Evolutionary conservation across 2,329 filamentous ascomycete genomes (phyloP).

Genomic region (Bipolaris gigantea): DNA sequence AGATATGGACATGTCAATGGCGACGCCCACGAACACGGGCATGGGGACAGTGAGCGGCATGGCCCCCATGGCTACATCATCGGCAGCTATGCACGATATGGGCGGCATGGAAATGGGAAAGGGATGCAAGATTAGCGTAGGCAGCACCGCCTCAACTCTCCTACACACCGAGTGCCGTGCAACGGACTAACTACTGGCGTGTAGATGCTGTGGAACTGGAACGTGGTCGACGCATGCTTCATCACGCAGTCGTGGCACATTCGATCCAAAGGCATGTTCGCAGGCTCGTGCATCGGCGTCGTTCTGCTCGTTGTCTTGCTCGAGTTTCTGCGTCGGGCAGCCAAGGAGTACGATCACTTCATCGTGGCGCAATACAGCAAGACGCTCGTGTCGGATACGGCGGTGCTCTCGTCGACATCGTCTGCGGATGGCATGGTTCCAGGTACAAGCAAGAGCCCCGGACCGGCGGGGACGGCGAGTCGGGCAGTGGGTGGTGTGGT

Average conservation of each 20-base stretch:
- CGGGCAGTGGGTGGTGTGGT: not conserved
- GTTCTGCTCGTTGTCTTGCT: conserved; percentile 71
- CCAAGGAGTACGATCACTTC: conserved; percentile 74
- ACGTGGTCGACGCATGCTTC: conserved; percentile 73
- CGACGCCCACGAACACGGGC: not conserved
- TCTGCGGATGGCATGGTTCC: conserved; percentile 14
- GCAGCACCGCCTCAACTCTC: not conserved
- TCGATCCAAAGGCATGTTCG: conserved; percentile 70
- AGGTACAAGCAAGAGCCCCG: conserved; percentile 16
- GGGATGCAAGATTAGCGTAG: conserved; percentile 39
- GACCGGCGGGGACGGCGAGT: conserved; percentile 5
- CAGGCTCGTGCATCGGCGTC: conserved; percentile 78
- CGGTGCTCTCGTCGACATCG: conserved; percentile 14
- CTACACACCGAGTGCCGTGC: not conserved
- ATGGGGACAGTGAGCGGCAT: conserved; percentile 14
- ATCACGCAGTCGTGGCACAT: conserved; percentile 72
- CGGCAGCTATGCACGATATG: conserved; percentile 17
- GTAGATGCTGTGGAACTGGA: conserved; percentile 78
- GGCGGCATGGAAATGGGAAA: conserved; percentile 30
- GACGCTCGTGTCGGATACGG: conserved; percentile 12
- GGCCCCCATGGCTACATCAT: conserved; percentile 18
- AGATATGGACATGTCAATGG: conserved; percentile 1
- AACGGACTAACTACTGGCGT: too few relatives aligned
- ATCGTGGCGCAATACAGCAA: conserved; percentile 58
- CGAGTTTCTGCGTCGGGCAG: conserved; percentile 70